Percentiles rank a stretch among this genome's conserved stretches.
These are phyloP conservation scores for Phlegmacium glaucopus DNA, from an alignment of 768 basidiomycete species.

Conservation along the genomic window DNA sequence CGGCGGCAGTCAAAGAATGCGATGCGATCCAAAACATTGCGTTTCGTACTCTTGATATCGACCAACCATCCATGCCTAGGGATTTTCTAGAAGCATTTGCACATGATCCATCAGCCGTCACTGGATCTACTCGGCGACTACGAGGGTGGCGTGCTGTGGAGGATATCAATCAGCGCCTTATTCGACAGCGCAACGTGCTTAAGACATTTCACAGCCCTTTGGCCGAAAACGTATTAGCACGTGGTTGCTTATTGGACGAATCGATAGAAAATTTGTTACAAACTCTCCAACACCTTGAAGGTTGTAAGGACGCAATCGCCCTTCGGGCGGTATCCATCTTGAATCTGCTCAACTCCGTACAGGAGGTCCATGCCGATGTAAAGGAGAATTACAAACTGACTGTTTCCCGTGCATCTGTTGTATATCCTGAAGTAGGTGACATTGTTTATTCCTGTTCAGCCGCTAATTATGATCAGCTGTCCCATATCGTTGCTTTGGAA, in stretches of 20 bases:
- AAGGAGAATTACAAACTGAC: slow-evolving; percentile 67
- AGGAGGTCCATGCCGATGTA: slow-evolving; percentile 48
- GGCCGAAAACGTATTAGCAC: slow-evolving; percentile 14
- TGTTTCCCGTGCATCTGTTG: slow-evolving; percentile 63
- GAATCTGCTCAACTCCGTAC: slow-evolving; percentile 48
- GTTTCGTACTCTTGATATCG: slow-evolving; percentile 43
- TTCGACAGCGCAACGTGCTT: slow-evolving; percentile 57
- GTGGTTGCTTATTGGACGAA: slow-evolving; percentile 47
- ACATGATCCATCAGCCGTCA: slow-evolving; percentile 77
- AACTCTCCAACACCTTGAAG: slow-evolving; percentile 48
- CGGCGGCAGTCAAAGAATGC: slow-evolving; percentile 60
- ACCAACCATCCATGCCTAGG: slow-evolving; percentile 49
- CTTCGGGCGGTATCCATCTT: slow-evolving; percentile 47
- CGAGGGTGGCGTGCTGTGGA: slow-evolving; percentile 73
- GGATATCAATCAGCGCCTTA: slow-evolving; percentile 63
- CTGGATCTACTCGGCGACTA: slow-evolving; percentile 56
- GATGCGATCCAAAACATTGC: slow-evolving; percentile 56
- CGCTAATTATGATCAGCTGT: slow-evolving; percentile 43
- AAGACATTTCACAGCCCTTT: slow-evolving; percentile 38
- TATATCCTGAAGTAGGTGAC: slow-evolving; percentile 68
- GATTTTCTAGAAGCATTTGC: slow-evolving; percentile 72
- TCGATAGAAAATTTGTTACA: slow-evolving; percentile 49
- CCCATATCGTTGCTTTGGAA: slow-evolving; percentile 65
- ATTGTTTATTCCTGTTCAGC: neutral
- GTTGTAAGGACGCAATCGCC: slow-evolving; percentile 40